Percentiles rank a stretch among this genome's conserved stretches.
phyloP scores from a whole-genome alignment of 805 yeast genomes.

The Allodekkera sacchari region DNA sequence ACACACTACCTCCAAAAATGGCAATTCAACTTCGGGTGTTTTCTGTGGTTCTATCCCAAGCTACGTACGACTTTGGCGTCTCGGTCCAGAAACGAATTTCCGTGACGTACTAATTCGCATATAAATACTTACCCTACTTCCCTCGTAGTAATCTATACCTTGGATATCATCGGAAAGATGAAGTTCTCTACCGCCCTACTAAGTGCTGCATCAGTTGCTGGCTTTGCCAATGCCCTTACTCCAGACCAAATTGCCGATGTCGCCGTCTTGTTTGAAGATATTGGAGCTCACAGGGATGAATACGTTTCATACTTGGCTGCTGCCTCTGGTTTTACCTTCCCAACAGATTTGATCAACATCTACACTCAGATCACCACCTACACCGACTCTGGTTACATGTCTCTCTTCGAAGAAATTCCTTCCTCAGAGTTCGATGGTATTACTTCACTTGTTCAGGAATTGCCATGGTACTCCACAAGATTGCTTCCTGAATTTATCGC shows the following conservation, averaged over 20 bases:
- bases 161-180: background rate
- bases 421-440: conserved; percentile 4
- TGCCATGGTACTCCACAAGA: conserved; percentile 21
- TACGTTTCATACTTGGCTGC: conserved; percentile 10
- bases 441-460: conserved; percentile 8
- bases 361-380: conserved; percentile 25
- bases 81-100: too few relatives aligned
- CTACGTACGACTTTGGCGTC: too few relatives aligned
- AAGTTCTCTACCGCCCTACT: background rate
- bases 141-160: too few relatives aligned
- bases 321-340: conserved; percentile 6
- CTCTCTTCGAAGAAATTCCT: conserved; percentile 18
- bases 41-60: too few relatives aligned
- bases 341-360: conserved; percentile 8
- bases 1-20: too few relatives aligned
- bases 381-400: conserved; percentile 30
- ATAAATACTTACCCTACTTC: too few relatives aligned
- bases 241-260: conserved; percentile 2
- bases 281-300: conserved; percentile 6
- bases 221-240: conserved; percentile 1
- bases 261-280: conserved; percentile 9
- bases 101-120: too few relatives aligned
- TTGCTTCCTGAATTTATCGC: conserved; percentile 8
- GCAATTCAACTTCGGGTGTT: too few relatives aligned
- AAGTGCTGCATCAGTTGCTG: background rate